Evolutionary conservation across 2,329 filamentous ascomycete genomes (phyloP), one percentile per base, ranked within the genome.

Genomic region (Aspergillus sp.): DNA sequence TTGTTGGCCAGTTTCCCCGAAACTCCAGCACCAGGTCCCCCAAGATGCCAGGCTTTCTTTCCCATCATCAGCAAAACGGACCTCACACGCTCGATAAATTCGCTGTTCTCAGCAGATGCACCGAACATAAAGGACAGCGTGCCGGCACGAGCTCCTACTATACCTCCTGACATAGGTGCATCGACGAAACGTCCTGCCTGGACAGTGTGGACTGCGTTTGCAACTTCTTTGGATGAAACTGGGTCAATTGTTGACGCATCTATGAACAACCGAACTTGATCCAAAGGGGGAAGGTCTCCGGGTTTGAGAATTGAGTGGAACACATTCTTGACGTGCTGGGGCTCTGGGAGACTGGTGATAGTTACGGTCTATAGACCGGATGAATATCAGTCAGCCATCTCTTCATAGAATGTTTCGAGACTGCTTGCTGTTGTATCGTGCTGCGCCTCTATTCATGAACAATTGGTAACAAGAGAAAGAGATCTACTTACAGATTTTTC

Each of bases 231-330:
- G 1, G 90, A 96, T 2, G 89, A 88, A 30, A 82, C 81, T 0
- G 90, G 89, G 67, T 97, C 93, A 62, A 98, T 97, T 10, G 93
- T 98, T 3, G 91, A 97, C 67, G 86, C 91, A 68, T 98, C 93
- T 62, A 98, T 93, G 67, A 94, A 96, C 48, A 96, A 71, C 35
- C 89, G 83, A 48, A 83, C 73, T 43, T 76, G 77, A 36, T 73
- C 71, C 2, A 74, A 60, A 30, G 66, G 67, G 5, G 77, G 72
- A 4, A 83, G 73, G 3, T 59, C 49, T 4, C 76, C 72, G 2
- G 76, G 72, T 41, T 79, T 75, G 40, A 94, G 74, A 63, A 97
- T 89, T 46, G 83, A 77, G 41, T 80, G 73, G 67, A 89, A 96
- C 35, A 95, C 88, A 44, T 79, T 78, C 62, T 86, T 85, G 48